Evolutionary conservation across 2,329 filamentous ascomycete genomes (phyloP), one percentile per base, ranked within the genome.

Genomic region (Periconia sp.): DNA sequence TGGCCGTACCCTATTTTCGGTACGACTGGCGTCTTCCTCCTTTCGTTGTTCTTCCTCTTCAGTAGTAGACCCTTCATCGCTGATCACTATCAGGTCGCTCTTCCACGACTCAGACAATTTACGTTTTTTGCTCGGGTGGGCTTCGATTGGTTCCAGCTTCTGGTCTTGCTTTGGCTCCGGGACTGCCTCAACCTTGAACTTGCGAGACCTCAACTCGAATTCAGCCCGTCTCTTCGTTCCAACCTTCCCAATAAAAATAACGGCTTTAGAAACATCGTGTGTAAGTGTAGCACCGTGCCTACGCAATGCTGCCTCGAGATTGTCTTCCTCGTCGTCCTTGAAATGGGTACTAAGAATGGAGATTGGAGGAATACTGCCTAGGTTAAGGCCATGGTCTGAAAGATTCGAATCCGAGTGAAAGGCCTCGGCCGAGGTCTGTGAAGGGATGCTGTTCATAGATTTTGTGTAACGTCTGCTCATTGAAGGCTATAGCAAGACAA

Each of bases 311-410:
- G 85, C 82, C 68, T 92, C 87, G 14, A 91, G 70, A 31, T 80
- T 73, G 47, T 86, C 83, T 10, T 90, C 76, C 57, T 88, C 83
- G 7, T 86, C 81, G 1, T 82, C 74, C 1, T 80, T 75, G 27
- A 96, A 79, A 66, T 91, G 89, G 3, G 87, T 85, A 1, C 86
- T 76, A 0, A 96, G 81, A 14, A 97, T 79, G 62, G 86, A 94
- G 20, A 94, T 86, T 3, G 83, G 79, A 11, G 90, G 90, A 23
- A 82, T 68, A 23, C 55, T 57, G 49, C 72, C 75, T 2, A 82
- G 68, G 62, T 81, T 73, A 40, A 68, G 61, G 19, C 54, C 56
- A 46, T 54, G 46, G 40, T 51, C 44, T 27, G 59, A 62, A 41
- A 59, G 50, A 27, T 53, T 62, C 33, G 59, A 58, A 9, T 55